These are phyloP conservation scores for Inosperma sp. DNA, from an alignment of 768 basidiomycete species.

Conservation along the genomic window DNA sequence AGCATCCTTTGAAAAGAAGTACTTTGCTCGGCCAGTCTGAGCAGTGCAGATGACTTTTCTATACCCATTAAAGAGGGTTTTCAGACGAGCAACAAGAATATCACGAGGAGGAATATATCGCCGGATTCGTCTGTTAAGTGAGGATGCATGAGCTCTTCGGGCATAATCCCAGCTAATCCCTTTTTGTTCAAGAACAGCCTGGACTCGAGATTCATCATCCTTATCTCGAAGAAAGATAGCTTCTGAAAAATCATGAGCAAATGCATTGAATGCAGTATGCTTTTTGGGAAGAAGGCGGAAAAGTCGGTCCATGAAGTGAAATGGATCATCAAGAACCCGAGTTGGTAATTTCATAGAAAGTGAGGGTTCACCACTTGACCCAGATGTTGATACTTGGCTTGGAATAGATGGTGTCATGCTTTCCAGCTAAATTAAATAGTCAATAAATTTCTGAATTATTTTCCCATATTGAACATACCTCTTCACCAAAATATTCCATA, in stretches of 20 bases:
- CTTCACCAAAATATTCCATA: conserved; percentile 1
- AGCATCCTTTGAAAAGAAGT: not conserved
- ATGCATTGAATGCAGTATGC: conserved; percentile 1
- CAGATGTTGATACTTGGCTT: no score
- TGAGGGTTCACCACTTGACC: no score
- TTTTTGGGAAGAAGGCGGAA: conserved; percentile 1
- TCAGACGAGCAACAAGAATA: not conserved
- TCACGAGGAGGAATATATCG: not conserved
- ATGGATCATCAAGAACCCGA: conserved; percentile 1
- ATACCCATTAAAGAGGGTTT: not conserved
- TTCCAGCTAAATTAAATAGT: no score
- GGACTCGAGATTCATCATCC: not conserved
- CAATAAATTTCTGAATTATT: not conserved
- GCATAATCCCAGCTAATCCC: conserved; percentile 1
- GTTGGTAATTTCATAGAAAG: not conserved
- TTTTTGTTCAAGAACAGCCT: not conserved
- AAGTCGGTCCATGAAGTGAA: conserved; percentile 4
- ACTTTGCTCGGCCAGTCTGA: not conserved
- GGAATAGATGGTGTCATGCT: no score
- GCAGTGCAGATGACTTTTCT: not conserved
- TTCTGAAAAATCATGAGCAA: conserved; percentile 1
- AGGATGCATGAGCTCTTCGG: not conserved
- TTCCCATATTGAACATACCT: not conserved
- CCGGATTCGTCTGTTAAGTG: not conserved
- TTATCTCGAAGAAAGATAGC: conserved; percentile 4